Evolutionary conservation across 2,329 filamentous ascomycete species (phyloP).

Genomic region (Davidsoniella virescens): DNA sequence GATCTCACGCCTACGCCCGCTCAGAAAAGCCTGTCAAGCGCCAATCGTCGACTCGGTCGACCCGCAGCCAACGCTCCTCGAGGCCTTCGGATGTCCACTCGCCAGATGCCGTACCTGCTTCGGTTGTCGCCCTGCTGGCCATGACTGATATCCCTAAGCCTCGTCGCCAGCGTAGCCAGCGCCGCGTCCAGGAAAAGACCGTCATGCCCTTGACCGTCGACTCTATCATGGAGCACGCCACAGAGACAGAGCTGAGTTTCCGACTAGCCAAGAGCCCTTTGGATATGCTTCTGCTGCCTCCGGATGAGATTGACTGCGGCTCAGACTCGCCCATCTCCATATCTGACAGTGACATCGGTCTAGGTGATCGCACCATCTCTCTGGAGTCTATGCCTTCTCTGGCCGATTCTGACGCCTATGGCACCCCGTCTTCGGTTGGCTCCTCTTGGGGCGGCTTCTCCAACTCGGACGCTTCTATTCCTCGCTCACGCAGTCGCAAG

Average conservation of each 20-base stretch:
- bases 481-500: constrained; percentile 12
- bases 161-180: constrained; percentile 18
- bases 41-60: constrained; percentile 21
- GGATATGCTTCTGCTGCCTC: constrained; percentile 42
- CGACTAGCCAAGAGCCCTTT: constrained; percentile 37
- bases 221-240: constrained; percentile 9
- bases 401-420: constrained; percentile 36
- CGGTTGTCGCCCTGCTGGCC: constrained; percentile 43
- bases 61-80: constrained; percentile 16
- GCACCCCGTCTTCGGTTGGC: constrained; percentile 31
- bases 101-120: constrained; percentile 39
- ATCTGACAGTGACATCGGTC: constrained; percentile 33
- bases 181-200: constrained; percentile 37
- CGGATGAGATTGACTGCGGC: constrained; percentile 39
- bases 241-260: constrained; percentile 30
- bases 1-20: constrained; percentile 12
- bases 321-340: constrained; percentile 23
- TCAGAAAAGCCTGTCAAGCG: constrained; percentile 4
- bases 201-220: constrained; percentile 7
- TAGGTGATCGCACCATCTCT: constrained; percentile 38
- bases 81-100: constrained; percentile 29
- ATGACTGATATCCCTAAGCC: constrained; percentile 42
- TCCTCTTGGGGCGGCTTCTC: constrained; percentile 28
- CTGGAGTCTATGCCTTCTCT: constrained; percentile 46
- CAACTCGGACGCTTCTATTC: constrained; percentile 1